phyloP scores from a whole-genome alignment of 177 flowering plant genomes.

The Vitis hybrid region DNA sequence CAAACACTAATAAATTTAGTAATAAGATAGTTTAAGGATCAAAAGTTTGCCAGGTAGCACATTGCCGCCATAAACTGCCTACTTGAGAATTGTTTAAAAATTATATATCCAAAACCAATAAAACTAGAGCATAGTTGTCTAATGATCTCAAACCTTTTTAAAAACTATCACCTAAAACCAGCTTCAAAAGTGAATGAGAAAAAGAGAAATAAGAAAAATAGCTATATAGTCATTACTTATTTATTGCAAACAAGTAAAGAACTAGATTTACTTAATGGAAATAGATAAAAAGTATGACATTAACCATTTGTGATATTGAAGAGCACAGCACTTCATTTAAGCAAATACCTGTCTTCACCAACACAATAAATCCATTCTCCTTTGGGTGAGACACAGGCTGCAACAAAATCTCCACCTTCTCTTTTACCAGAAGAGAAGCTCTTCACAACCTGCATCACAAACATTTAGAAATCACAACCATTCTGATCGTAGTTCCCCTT shows the following conservation, averaged over 20 bases:
- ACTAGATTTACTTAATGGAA: not conserved
- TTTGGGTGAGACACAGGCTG: slow-evolving; percentile 94
- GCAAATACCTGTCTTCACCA: slow-evolving; percentile 89
- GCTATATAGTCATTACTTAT: not conserved
- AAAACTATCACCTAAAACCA: not conserved
- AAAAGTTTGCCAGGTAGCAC: no score
- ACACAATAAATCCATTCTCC: slow-evolving; percentile 98
- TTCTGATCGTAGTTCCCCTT: not conserved
- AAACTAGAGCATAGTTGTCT: no score
- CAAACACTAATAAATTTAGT: no score
- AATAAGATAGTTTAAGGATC: no score
- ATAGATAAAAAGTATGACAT: not conserved
- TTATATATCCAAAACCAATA: no score
- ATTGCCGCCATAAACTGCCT: no score
- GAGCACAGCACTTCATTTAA: not conserved
- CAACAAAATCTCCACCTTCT: slow-evolving; percentile 98
- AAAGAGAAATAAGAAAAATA: not conserved
- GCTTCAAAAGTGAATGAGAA: not conserved
- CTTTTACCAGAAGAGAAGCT: slow-evolving; percentile 98
- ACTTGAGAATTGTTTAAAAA: no score
- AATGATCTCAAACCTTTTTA: no score
- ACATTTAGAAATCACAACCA: not conserved
- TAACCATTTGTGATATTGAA: not conserved
- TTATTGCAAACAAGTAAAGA: not conserved
- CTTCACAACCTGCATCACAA: slow-evolving; percentile 79